A percentile compares a stretch with the other conserved stretches of the same genome.
Evolutionary conservation across 345 rosid species (phyloP).

Genomic region (Dipteronia dyeriana): DNA sequence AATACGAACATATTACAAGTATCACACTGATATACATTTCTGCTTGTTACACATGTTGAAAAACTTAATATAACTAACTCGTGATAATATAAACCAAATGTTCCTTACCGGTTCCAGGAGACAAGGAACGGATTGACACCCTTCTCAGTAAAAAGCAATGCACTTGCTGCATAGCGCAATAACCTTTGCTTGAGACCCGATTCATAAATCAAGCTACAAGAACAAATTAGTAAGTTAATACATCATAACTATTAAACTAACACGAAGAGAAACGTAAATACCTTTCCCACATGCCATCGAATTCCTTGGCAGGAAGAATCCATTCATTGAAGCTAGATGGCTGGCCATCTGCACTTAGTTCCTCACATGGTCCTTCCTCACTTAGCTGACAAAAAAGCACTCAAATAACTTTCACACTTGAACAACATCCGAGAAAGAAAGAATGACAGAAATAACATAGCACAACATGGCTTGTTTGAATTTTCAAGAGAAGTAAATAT

Average conservation of each 20-base stretch:
- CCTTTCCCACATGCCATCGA: conserved; percentile 99
- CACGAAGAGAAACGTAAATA: conserved; percentile 29
- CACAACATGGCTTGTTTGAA: conserved; percentile 1
- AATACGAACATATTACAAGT: background rate
- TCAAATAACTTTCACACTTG: background rate
- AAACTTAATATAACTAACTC: background rate
- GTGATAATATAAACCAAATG: conserved; percentile 10
- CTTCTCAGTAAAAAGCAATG: conserved; percentile 85
- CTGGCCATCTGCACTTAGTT: conserved; percentile 72
- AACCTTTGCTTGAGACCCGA: conserved; percentile 90
- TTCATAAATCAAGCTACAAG: conserved; percentile 86
- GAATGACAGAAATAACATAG: background rate
- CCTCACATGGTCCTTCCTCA: conserved; percentile 98
- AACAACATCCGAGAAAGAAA: background rate
- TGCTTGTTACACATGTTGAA: background rate
- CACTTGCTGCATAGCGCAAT: conserved; percentile 88
- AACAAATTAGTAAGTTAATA: conserved; percentile 19
- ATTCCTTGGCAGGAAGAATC: conserved; percentile 96
- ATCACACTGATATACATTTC: background rate
- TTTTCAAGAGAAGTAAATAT: background rate
- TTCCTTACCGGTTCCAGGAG: conserved; percentile 88
- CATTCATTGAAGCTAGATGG: conserved; percentile 92
- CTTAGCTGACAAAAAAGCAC: conserved; percentile 57
- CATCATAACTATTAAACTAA: conserved; percentile 6
- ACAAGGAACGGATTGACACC: conserved; percentile 88